Conservation (phyloP, 495 filamentous ascomycete species). For the Penicillium argentinense region DNA sequence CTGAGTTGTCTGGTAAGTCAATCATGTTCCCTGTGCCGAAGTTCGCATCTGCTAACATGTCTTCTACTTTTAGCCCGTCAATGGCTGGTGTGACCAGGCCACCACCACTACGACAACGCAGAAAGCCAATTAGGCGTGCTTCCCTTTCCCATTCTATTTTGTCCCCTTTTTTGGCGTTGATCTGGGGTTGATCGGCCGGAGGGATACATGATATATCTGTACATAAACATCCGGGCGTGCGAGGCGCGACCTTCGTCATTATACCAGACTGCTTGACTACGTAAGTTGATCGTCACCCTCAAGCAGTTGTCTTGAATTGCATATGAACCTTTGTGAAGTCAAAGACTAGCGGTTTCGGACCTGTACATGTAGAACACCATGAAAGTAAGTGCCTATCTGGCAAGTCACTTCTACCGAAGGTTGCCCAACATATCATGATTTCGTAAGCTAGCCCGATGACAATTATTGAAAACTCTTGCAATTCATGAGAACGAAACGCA, state of each 20-base stretch:
- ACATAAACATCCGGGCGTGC: slow-evolving; percentile 1
- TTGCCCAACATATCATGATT: no score
- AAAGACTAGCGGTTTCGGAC: no score
- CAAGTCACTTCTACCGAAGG: no score
- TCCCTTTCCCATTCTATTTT: background rate
- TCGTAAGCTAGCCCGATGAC: no score
- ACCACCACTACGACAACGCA: slow-evolving; percentile 36
- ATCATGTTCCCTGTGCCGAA: background rate
- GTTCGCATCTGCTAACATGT: slow-evolving; percentile 24
- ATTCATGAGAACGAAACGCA: no score
- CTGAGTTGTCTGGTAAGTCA: slow-evolving; percentile 84
- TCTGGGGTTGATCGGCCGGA: background rate
- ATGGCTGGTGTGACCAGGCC: slow-evolving; percentile 75
- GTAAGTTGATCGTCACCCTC: no score
- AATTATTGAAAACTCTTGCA: no score
- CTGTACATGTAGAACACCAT: no score
- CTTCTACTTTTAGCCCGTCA: slow-evolving; percentile 57
- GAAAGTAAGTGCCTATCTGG: no score
- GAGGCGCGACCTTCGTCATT: background rate
- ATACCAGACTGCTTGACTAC: background rate
- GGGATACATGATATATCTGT: background rate
- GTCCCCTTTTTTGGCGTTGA: slow-evolving; percentile 5
- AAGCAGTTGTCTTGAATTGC: no score
- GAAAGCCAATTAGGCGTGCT: background rate
- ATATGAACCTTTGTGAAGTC: no score